These are phyloP conservation scores for Helotiales sp. DNA, from an alignment of 2,329 filamentous ascomycete genomes.

Conservation along the genomic window DNA sequence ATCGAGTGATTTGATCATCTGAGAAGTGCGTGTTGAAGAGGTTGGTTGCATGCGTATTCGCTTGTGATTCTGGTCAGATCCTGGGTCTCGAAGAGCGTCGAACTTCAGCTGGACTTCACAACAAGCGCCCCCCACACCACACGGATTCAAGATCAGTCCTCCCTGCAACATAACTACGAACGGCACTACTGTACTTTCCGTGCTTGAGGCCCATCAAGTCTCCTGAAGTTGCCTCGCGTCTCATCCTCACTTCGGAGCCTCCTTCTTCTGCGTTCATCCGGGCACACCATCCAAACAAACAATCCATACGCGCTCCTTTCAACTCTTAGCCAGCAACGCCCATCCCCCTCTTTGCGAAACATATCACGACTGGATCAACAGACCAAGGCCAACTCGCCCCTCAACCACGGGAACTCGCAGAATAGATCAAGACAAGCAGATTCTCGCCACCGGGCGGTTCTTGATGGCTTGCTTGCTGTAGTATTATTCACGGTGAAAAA, in stretches of 20 bases:
- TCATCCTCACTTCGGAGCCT: background rate
- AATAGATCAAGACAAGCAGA: background rate
- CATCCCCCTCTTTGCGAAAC: slow-evolving; percentile 9
- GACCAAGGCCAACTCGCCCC: background rate
- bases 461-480: slow-evolving; percentile 14
- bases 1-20: background rate
- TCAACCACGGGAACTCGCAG: background rate
- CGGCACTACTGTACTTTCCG: background rate
- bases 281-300: background rate
- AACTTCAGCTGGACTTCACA: background rate
- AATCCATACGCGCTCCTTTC: slow-evolving; percentile 18
- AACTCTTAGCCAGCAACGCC: slow-evolving; percentile 1
- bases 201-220: background rate
- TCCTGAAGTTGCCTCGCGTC: slow-evolving; percentile 1
- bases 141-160: background rate
- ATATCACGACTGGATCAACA: background rate
- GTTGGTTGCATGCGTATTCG: background rate
- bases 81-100: background rate
- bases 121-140: slow-evolving; percentile 2
- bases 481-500: background rate
- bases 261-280: slow-evolving; percentile 8
- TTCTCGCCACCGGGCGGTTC: slow-evolving; percentile 5
- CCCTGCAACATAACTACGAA: background rate
- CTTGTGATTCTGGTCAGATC: background rate
- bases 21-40: background rate